Percentiles rank a stretch among this genome's conserved stretches.
These are phyloP conservation scores for Citrus medica DNA, from an alignment of 345 rosid species.

Conservation along the genomic window DNA sequence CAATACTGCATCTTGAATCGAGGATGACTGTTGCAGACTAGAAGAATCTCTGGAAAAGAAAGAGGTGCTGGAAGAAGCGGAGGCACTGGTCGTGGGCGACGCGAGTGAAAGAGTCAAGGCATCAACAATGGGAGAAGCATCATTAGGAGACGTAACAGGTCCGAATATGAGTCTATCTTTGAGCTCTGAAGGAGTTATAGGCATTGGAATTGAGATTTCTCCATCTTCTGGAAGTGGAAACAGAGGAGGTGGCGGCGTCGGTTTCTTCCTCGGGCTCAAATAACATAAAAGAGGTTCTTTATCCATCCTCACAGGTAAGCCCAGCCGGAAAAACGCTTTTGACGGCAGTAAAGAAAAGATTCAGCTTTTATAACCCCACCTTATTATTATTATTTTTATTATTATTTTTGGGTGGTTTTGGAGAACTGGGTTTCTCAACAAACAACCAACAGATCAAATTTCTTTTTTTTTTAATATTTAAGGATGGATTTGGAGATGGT, in stretches of 20 bases:
- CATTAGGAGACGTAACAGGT: constrained; percentile 35
- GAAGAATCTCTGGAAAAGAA: constrained; percentile 13
- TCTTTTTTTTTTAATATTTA: background rate
- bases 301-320: constrained; percentile 33
- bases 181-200: constrained; percentile 62
- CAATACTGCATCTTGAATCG: constrained; percentile 21
- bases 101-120: constrained; percentile 41
- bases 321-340: constrained; percentile 10
- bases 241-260: constrained; percentile 31
- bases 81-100: constrained; percentile 31
- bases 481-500: background rate
- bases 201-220: constrained; percentile 54
- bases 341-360: background rate
- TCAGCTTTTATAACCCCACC: too few species aligned
- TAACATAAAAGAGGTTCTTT: constrained; percentile 55
- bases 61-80: constrained; percentile 15
- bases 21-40: background rate
- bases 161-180: constrained; percentile 76
- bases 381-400: too few species aligned
- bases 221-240: constrained; percentile 68
- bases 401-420: background rate
- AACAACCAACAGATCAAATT: background rate
- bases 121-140: constrained; percentile 45
- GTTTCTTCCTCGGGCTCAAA: constrained; percentile 40
- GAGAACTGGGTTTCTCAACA: background rate